Base-by-base conservation (phyloP, 2,329 filamentous ascomycete genomes). In the Tolypocladium paradoxum region DNA sequence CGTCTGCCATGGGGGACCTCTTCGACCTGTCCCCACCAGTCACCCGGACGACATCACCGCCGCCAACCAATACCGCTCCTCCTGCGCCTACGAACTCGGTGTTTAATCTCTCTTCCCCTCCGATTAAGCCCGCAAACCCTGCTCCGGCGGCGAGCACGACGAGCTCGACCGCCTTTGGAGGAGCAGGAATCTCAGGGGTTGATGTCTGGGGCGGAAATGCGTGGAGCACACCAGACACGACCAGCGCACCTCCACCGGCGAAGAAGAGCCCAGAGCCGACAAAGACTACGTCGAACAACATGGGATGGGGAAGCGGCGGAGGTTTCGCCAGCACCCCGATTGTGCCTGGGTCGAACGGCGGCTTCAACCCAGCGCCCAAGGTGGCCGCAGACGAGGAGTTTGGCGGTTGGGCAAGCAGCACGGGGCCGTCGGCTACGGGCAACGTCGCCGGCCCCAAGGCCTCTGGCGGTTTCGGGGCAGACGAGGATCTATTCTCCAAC, bases 371-470 rank as follows among this genome's bases (percentile, higher is more conserved):
- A 52, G 72, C 75, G 40, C 83, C 88, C 27, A 85, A 86, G 62
- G 87, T 96, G 2, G 79, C 87, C 36, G 87, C 88, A 0, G 92
- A 97, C 62, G 92, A 97, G 69, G 92, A 97, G 65, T 97, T 96
- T 73, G 92, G 92, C 22, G 91, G 92, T 14, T 97, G 92, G 92
- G 84, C 88, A 48, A 95, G 89, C 77, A 73, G 85, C 79, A 63
- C 79, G 60, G 61, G 75, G 37, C 71, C 75, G 9, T 65, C 70
- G 1, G 65, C 70, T 34, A 64, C 73, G 22, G 66, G 66, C 45
- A 68, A 67, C 49, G 68, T 68, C 27, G 65, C 70, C 31, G 63
- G 69, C 16, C 70, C 77, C 49, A 81, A 87, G 70, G 73, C 84
- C 35, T 71, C 78, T 29, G 72, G 76, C 24, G 80, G 80, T 16